These are phyloP conservation scores for Exophiala lecanii-corni DNA, from an alignment of 2,329 filamentous ascomycete genomes.

Conservation along the genomic window DNA sequence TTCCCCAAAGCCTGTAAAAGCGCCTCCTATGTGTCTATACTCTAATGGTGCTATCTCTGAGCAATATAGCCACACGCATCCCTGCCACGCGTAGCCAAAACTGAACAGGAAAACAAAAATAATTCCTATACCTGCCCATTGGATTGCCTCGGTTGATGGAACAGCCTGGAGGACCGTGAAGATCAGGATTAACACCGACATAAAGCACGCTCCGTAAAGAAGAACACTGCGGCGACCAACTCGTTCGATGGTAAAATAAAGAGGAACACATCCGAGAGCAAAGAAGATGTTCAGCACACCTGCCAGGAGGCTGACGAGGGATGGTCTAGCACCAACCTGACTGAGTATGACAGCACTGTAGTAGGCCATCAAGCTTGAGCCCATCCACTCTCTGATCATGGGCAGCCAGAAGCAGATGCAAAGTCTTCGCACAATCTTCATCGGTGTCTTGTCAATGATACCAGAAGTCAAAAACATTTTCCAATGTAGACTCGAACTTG, in stretches of 20 bases:
- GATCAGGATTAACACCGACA: constrained; percentile 17
- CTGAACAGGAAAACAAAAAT: constrained; percentile 31
- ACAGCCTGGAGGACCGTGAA: constrained; percentile 13
- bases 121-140: constrained; percentile 30
- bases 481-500: constrained; percentile 7
- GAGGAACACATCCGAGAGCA: constrained; percentile 15
- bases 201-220: constrained; percentile 14
- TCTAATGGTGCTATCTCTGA: constrained; percentile 33
- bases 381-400: constrained; percentile 11
- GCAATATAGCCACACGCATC: constrained; percentile 30
- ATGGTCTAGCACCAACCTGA: constrained; percentile 8
- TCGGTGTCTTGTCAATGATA: constrained; percentile 4
- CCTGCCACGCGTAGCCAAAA: constrained; percentile 31
- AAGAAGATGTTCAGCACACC: constrained; percentile 20
- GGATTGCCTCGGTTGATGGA: constrained; percentile 22
- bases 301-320: constrained; percentile 14
- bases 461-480: constrained; percentile 9
- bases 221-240: constrained; percentile 14
- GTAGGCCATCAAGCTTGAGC: not conserved
- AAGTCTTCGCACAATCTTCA: constrained; percentile 6
- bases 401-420: constrained; percentile 12
- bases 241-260: constrained; percentile 21
- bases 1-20: constrained; percentile 31
- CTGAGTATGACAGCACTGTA: constrained; percentile 14
- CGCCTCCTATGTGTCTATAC: constrained; percentile 34